phyloP scores from a whole-genome alignment of 352 stramenopile genomes.

The Peronospora belbahrii region DNA sequence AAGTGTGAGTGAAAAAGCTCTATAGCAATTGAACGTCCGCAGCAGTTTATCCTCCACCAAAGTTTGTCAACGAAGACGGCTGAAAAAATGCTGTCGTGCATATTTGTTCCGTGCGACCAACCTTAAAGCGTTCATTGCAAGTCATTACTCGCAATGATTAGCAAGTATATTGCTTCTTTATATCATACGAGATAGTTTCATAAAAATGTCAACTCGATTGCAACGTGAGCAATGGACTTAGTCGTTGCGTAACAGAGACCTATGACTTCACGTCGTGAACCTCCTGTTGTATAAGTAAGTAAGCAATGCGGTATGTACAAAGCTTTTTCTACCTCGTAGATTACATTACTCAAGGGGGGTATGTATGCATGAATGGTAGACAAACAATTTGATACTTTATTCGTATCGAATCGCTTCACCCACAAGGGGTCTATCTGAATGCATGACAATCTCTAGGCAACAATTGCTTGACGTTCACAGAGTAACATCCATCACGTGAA shows the following conservation, averaged over 20 bases:
- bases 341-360: too few relatives aligned
- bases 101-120: background rate
- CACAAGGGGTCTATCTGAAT: too few relatives aligned
- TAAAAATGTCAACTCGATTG: slow-evolving; percentile 5
- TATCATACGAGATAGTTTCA: slow-evolving; percentile 11
- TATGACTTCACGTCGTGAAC: background rate
- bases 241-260: background rate
- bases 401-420: too few relatives aligned
- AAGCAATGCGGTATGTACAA: background rate
- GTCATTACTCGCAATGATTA: too few relatives aligned
- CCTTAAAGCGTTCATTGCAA: slow-evolving; percentile 3
- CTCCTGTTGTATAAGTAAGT: slow-evolving; percentile 6
- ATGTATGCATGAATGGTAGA: too few relatives aligned
- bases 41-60: background rate
- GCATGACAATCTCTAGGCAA: too few relatives aligned
- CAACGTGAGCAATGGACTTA: background rate
- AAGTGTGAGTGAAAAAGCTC: slow-evolving; percentile 8
- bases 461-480: slow-evolving; percentile 4
- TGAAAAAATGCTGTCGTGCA: background rate
- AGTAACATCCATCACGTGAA: slow-evolving; percentile 8
- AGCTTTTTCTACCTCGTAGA: slow-evolving; percentile 2
- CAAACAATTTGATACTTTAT: too few relatives aligned
- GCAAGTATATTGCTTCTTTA: slow-evolving; percentile 20
- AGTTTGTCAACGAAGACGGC: background rate
- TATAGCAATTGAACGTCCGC: slow-evolving; percentile 20